Conservation (phyloP, 1,139 yeast species). For the Blastobotrys elegans region DNA sequence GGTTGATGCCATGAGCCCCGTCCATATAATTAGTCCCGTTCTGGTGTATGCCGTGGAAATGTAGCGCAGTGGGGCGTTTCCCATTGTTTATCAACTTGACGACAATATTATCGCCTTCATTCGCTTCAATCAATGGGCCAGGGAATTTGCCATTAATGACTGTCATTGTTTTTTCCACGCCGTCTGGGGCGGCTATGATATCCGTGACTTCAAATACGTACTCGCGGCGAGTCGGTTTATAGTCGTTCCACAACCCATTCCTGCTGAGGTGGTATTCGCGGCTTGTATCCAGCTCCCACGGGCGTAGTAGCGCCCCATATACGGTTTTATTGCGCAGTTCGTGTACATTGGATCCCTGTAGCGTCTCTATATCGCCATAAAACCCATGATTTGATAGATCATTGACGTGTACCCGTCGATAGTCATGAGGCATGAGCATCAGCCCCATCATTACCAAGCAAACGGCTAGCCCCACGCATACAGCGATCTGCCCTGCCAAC, state of each 20-base stretch:
- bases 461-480: background rate
- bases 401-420: background rate
- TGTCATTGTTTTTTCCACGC: slow-evolving; percentile 50
- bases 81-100: slow-evolving; percentile 61
- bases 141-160: slow-evolving; percentile 76
- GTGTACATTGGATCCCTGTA: slow-evolving; percentile 1
- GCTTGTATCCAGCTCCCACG: slow-evolving; percentile 32
- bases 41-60: slow-evolving; percentile 83
- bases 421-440: background rate
- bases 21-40: slow-evolving; percentile 64
- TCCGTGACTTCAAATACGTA: slow-evolving; percentile 64
- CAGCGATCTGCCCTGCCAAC: background rate
- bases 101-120: slow-evolving; percentile 59
- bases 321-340: slow-evolving; percentile 12
- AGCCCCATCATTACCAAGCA: background rate
- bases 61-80: slow-evolving; percentile 60
- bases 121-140: slow-evolving; percentile 62
- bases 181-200: slow-evolving; percentile 63
- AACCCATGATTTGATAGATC: background rate
- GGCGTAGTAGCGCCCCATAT: slow-evolving; percentile 22
- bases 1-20: slow-evolving; percentile 77
- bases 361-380: slow-evolving; percentile 2
- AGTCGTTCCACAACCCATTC: slow-evolving; percentile 18
- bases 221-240: slow-evolving; percentile 25
- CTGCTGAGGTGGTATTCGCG: slow-evolving; percentile 26